phyloP scores from a whole-genome alignment of 2,329 filamentous ascomycete genomes.

The Sclerotinia trifoliorum region DNA sequence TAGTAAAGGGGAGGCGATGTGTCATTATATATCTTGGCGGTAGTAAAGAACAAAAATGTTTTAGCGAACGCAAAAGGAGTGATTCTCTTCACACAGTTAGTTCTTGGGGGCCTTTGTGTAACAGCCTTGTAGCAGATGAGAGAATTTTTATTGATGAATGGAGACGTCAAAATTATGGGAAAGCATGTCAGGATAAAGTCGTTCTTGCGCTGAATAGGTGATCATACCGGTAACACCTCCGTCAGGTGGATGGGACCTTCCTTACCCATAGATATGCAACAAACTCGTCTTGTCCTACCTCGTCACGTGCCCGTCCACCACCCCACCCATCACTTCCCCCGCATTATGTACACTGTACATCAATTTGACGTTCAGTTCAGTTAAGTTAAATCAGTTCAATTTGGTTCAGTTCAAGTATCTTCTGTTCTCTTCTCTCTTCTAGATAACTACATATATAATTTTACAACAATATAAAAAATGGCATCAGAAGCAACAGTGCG shows the following conservation, averaged over 20 bases:
- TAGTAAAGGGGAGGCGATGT: neutral
- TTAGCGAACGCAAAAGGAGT: neutral
- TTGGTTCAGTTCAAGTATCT: neutral
- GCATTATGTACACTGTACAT: neutral
- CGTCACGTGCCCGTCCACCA: neutral
- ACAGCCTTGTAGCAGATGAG: neutral
- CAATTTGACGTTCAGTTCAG: neutral
- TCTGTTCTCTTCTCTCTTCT: neutral
- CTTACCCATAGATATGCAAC: neutral
- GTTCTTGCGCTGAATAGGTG: neutral
- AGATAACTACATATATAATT: neutral
- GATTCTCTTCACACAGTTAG: neutral
- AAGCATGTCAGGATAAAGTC: neutral
- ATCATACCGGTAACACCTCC: no score
- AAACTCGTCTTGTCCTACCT: neutral
- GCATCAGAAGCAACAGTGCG: constrained; percentile 12
- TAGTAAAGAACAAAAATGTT: neutral
- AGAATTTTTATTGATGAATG: neutral
- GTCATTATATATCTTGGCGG: neutral
- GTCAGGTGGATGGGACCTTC: no score
- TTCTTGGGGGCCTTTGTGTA: neutral
- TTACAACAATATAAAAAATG: neutral
- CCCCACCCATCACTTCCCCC: neutral
- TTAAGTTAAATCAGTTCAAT: neutral
- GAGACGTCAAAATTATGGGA: neutral